These are phyloP conservation scores for Debaryomycetaceae sp. DNA, from an alignment of 1,139 yeast species.

Conservation along the genomic window DNA sequence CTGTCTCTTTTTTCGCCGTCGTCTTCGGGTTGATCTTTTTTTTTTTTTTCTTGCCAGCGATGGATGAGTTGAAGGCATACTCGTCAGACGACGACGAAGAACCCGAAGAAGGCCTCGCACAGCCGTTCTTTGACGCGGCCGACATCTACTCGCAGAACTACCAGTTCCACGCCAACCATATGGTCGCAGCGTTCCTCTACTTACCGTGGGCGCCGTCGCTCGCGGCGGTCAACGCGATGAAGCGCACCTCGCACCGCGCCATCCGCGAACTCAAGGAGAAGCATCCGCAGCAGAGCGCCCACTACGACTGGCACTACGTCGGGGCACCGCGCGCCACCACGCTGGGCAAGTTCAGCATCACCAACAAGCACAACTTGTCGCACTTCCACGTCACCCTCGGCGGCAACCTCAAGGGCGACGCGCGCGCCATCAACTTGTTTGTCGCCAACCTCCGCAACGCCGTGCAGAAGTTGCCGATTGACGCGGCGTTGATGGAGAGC, in stretches of 20 bases:
- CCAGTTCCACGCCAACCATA: constrained; percentile 7
- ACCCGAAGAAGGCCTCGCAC: constrained; percentile 3
- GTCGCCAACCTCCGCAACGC: constrained; percentile 5
- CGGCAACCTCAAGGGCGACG: constrained; percentile 7
- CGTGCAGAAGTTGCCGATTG: constrained; percentile 3
- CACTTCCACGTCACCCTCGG: constrained; percentile 9
- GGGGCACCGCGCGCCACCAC: constrained; percentile 8
- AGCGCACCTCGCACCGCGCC: constrained; percentile 5
- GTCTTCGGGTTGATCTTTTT: too few species aligned
- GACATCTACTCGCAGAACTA: constrained; percentile 15
- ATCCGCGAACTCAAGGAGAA: constrained; percentile 2
- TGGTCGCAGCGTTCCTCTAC: constrained; percentile 12
- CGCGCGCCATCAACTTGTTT: constrained; percentile 7
- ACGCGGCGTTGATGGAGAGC: constrained; percentile 1
- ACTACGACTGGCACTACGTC: constrained; percentile 8
- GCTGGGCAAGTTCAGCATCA: constrained; percentile 9
- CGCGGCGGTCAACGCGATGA: constrained; percentile 5
- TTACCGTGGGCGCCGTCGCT: constrained; percentile 15
- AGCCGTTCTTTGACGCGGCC: constrained; percentile 6
- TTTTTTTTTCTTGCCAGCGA: too few species aligned
- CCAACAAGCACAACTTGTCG: constrained; percentile 9
- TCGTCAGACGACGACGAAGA: constrained; percentile 11
- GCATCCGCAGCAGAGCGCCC: constrained; percentile 4
- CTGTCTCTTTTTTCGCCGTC: too few species aligned
- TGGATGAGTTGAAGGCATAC: constrained; percentile 11